Percentiles rank a stretch among this genome's conserved stretches.
These are phyloP conservation scores for Synchytrium microbalum DNA, from an alignment of 371 early-diverging fungal genomes.

Conservation along the genomic window DNA sequence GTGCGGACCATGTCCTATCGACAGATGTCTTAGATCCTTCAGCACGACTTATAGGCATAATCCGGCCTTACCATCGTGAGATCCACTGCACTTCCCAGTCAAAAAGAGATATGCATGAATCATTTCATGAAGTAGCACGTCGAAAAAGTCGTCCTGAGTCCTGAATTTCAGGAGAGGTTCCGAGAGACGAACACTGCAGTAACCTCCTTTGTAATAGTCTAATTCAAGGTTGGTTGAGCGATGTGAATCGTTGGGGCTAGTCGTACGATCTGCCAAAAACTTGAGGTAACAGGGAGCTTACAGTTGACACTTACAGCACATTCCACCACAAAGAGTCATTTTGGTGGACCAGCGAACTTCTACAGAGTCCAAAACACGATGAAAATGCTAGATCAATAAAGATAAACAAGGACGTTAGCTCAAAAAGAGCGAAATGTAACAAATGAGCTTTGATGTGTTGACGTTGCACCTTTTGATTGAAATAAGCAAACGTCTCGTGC, in stretches of 20 bases:
- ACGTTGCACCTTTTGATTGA: slow-evolving; percentile 41
- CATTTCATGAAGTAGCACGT: slow-evolving; percentile 47
- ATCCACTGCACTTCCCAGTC: slow-evolving; percentile 23
- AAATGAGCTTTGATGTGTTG: neutral
- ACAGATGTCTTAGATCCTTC: slow-evolving; percentile 9
- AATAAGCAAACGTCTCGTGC: slow-evolving; percentile 30
- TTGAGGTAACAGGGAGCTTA: neutral
- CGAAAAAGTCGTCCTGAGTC: slow-evolving; percentile 44
- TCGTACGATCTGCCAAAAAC: slow-evolving; percentile 25
- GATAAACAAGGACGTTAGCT: neutral
- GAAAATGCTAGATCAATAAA: slow-evolving; percentile 34
- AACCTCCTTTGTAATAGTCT: slow-evolving; percentile 29
- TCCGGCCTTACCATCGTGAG: neutral
- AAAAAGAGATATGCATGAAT: slow-evolving; percentile 57
- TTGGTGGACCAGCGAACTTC: slow-evolving; percentile 55
- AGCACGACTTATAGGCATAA: slow-evolving; percentile 21
- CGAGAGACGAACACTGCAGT: slow-evolving; percentile 47
- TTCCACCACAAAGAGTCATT: slow-evolving; percentile 46
- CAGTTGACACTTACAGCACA: slow-evolving; percentile 13
- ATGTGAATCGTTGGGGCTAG: no score
- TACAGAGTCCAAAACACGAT: slow-evolving; percentile 39
- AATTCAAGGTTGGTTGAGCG: slow-evolving; percentile 24
- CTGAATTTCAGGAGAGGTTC: slow-evolving; percentile 62
- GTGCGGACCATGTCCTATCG: slow-evolving; percentile 47
- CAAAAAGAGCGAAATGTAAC: neutral